Evolutionary conservation across 768 basidiomycete genomes (phyloP).

Genomic region (Phaeotremella skinneri): DNA sequence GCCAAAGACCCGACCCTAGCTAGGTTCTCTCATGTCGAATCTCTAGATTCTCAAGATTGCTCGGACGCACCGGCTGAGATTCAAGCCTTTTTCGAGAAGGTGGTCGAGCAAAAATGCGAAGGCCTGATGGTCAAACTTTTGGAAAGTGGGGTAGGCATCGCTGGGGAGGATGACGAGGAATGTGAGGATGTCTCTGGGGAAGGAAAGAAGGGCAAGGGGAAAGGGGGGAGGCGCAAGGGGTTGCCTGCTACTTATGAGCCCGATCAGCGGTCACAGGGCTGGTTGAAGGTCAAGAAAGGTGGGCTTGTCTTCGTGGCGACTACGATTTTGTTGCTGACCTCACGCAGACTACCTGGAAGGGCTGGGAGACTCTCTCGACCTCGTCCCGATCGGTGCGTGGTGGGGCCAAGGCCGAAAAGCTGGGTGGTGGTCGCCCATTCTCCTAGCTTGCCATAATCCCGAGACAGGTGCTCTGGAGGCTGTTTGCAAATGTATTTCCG

Average conservation of each 20-base stretch:
- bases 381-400: constrained; percentile 66
- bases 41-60: constrained; percentile 58
- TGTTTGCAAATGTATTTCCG: constrained; percentile 69
- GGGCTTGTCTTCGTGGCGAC: constrained; percentile 1
- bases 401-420: constrained; percentile 86
- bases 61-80: constrained; percentile 60
- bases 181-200: constrained; percentile 32
- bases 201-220: constrained; percentile 23
- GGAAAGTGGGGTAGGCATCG: constrained; percentile 55
- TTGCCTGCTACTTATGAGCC: constrained; percentile 84
- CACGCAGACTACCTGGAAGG: constrained; percentile 70
- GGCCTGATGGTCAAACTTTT: constrained; percentile 94
- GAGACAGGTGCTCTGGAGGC: constrained; percentile 65
- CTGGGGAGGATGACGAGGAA: constrained; percentile 49
- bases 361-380: constrained; percentile 65
- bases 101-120: constrained; percentile 75
- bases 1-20: constrained; percentile 58
- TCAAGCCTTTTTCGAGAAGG: constrained; percentile 71
- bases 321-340: constrained; percentile 1
- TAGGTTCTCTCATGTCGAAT: constrained; percentile 70
- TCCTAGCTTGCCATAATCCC: constrained; percentile 73
- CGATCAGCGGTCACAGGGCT: constrained; percentile 80
- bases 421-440: constrained; percentile 86
- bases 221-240: constrained; percentile 59
- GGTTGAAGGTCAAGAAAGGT: constrained; percentile 83